Conservation (phyloP, 805 yeast genomes). For the Ogataea methanolica region DNA sequence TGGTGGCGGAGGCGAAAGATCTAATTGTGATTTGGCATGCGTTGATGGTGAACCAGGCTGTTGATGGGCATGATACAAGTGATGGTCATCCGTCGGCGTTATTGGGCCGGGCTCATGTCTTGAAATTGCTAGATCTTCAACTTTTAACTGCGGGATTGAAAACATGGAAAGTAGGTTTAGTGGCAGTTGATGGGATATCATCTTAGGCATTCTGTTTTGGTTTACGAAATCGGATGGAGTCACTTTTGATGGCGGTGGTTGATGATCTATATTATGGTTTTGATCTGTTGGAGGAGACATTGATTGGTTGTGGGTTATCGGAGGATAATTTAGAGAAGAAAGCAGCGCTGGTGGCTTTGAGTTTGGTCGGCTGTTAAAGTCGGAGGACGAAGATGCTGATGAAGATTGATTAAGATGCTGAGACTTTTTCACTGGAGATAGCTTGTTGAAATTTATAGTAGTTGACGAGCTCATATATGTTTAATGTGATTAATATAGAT, state of each 20-base stretch:
- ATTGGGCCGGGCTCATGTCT: neutral
- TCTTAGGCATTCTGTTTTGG: conserved; percentile 12
- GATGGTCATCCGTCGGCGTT: too few species aligned
- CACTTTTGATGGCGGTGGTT: conserved; percentile 4
- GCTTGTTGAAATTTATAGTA: conserved; percentile 1
- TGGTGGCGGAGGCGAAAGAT: too few species aligned
- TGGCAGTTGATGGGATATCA: conserved; percentile 18
- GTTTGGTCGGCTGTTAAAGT: neutral
- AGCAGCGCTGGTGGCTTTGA: neutral
- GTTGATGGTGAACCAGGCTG: too few species aligned
- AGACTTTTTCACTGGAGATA: conserved; percentile 5
- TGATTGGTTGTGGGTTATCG: neutral
- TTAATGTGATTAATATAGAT: too few species aligned
- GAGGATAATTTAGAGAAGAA: neutral
- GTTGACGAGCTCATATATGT: neutral
- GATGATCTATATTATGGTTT: too few species aligned
- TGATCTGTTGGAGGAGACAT: too few species aligned
- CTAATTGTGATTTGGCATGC: too few species aligned
- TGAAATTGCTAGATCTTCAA: conserved; percentile 11
- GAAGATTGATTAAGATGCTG: neutral
- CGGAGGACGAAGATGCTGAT: neutral
- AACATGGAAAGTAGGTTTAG: conserved; percentile 6
- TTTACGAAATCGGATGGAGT: conserved; percentile 3
- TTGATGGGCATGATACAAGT: too few species aligned
- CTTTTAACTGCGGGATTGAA: conserved; percentile 13